Base-by-base conservation (phyloP, 2,329 filamentous ascomycete species). In the Thyridium curvatum region DNA sequence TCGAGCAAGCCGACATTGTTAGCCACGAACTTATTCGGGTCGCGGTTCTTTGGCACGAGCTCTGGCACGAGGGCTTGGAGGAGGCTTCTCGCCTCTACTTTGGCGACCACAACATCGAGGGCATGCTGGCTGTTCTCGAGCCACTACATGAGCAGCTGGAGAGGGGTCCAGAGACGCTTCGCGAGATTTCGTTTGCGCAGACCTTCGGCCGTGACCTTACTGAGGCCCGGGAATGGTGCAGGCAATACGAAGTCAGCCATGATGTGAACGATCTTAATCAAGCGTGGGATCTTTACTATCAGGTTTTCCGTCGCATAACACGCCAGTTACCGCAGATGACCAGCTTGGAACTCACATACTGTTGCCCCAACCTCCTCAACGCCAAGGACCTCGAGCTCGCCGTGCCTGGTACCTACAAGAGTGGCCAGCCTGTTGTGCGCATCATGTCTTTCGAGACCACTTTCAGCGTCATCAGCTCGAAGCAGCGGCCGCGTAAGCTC, bases 261-360 rank as follows among this genome's bases (percentile, higher is more conserved):
- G 93, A 98, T 55, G 81, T 93, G 44, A 91, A 87, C 35, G 94
- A 99, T 58, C 77, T 98, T 34, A 98, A 97, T 56, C 89, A 95
- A 62, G 93, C 93, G 7, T 99, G 93, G 93, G 94, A 99, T 62
- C 77, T 98, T 12, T 99, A 99, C 64, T 98, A 98, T 63, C 89
- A 94, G 49, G 93, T 97, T 1, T 98, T 98, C 79, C 82, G 90
- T 44, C 86, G 94, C 57, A 97, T 99, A 56, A 86, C 85, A 35
- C 79, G 91, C 45, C 94, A 99, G 62, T 68, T 98, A 35, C 90
- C 89, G 4, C 93, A 97, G 53, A 77, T 98, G 48, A 94, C 89
- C 51, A 87, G 83, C 39, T 74, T 99, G 32, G 94, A 98, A 62
- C 71, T 99, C 51, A 88, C 94, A 46, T 98, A 98, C 60, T 94